Evolutionary conservation across 352 stramenopile genomes (phyloP), one percentile per base, ranked within the genome.

Genomic region (Globisporangium cystogenes): DNA sequence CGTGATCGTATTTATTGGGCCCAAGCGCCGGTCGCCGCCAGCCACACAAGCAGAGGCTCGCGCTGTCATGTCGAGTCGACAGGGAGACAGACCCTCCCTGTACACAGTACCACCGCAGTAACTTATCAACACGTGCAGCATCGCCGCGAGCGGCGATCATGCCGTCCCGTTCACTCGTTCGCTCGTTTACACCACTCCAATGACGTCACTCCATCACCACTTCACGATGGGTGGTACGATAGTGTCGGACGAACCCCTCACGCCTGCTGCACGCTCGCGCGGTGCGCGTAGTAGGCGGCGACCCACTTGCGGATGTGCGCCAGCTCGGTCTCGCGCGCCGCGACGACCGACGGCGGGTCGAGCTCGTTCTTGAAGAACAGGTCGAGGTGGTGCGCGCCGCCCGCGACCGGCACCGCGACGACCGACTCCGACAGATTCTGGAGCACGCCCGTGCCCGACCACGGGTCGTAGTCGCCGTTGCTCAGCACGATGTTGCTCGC

Each of bases 401-500:
- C 74, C 16, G 87, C 70, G 16, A 96, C 74, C 4, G 73, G 57
- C 23, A 93, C 62, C 12, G 67, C 67, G 16, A 96, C 68, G 46
- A 96, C 75, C 24, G 74, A 85, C 31, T 89, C 72, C 23, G 77
- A 84, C 16, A 76, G 59, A 36, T 70, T 70, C 36, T 81, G 59
- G 21, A 87, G 80, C 27, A 98, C 86, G 41, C 93, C 94, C 2
- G 78, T 95, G 21, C 80, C 83, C 29, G 73, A 90, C 91, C 90
- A 98, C 46, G 95, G 95, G 64, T 98, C 95, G 39, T 93, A 86
- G 55, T 97, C 80, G 51, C 95, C 95, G 64, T 98, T 98, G 53
- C 88, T 97, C 53, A 98, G 92, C 36, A 98, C 82, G 43, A 98
- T 96, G 73, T 98, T 98, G 59, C 82, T 96, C 10, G 77, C 77